Conservation (phyloP, 2,329 filamentous ascomycete species). For the Colletotrichum spinosum region DNA sequence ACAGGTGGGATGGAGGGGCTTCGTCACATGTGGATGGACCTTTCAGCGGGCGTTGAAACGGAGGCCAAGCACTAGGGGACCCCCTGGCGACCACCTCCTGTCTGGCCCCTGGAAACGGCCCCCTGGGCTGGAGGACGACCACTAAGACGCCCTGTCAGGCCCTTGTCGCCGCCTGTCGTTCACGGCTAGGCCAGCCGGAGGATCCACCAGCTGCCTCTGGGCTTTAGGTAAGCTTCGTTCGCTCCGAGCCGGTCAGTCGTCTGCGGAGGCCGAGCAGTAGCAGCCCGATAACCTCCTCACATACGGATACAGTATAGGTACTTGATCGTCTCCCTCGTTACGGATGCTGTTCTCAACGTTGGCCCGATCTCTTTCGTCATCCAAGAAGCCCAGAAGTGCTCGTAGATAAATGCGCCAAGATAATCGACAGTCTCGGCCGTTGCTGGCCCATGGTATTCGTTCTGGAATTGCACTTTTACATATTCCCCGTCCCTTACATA, state of each 20-base stretch:
- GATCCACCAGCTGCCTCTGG: neutral
- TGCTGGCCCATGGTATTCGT: conserved; percentile 26
- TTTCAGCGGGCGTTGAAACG: conserved; percentile 33
- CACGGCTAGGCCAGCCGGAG: conserved; percentile 5
- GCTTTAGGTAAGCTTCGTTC: neutral
- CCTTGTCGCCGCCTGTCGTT: conserved; percentile 21
- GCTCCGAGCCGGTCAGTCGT: conserved; percentile 11
- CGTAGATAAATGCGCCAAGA: neutral
- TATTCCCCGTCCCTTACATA: conserved; percentile 21
- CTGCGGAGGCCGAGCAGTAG: neutral
- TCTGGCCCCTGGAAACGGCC: conserved; percentile 22
- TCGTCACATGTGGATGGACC: conserved; percentile 37
- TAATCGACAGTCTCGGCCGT: conserved; percentile 3
- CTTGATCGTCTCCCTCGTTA: too few relatives aligned
- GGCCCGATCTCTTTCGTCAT: too few relatives aligned
- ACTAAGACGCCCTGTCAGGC: conserved; percentile 23
- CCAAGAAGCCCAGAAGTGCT: too few relatives aligned
- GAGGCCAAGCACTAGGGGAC: conserved; percentile 30
- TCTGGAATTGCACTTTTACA: conserved; percentile 32
- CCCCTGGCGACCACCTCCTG: conserved; percentile 29
- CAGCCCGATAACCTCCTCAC: too few relatives aligned
- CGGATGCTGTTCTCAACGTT: too few relatives aligned
- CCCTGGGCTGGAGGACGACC: conserved; percentile 17
- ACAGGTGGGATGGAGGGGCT: conserved; percentile 5
- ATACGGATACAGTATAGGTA: too few relatives aligned